Base-by-base conservation (phyloP, 345 rosid genomes). In the Camelina sativa region DNA sequence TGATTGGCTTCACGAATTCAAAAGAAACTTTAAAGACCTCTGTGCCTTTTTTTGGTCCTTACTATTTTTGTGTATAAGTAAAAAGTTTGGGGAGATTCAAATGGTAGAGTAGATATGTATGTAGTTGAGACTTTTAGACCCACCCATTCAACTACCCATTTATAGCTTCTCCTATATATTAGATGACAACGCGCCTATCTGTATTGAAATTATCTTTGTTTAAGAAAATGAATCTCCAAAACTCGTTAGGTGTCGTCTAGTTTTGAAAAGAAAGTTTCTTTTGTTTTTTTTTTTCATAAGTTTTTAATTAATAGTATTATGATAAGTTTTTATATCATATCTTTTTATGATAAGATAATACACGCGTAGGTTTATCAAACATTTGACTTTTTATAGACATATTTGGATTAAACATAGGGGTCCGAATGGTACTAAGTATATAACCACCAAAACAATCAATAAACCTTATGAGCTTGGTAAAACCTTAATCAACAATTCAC, bases 51-150 rank as follows among this genome's bases (percentile, higher is more conserved):
- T 32, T 34, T 41, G 38, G 19, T 43, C 50, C 65, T 43, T 41
- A 34, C 58, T 46, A 50, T 4, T 44, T 53, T 44, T 10, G 19
- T 44, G 8, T 20, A 35, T 47, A 13, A 25, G 28, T 25, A 54
- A 20, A 20, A 64, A 54, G 64, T 63, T 28, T 30, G 63, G 76
- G 22, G 46, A 44, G 64, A 64, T 20, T 20, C 10, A 20, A 59
- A 13, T n/a, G 17, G 37, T 34, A 55, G 23, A 55, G 35, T 48
- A 23, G 13, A 38, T 37, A 48, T 28, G 30, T 16, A 16, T 30
- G 62, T 50, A 23, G 67, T 44, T 55, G 77, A 65, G 23, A 34
- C 28, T 20, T 58, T n/a, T n/a, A 46, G 65, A 70, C 76, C 54
- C 37, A 62, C 62, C 44, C 47, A 43, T 64, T 53, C 20, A 65